Evolutionary conservation across 2,329 filamentous ascomycete species (phyloP).

Genomic region (Colletotrichum cordylinicola): DNA sequence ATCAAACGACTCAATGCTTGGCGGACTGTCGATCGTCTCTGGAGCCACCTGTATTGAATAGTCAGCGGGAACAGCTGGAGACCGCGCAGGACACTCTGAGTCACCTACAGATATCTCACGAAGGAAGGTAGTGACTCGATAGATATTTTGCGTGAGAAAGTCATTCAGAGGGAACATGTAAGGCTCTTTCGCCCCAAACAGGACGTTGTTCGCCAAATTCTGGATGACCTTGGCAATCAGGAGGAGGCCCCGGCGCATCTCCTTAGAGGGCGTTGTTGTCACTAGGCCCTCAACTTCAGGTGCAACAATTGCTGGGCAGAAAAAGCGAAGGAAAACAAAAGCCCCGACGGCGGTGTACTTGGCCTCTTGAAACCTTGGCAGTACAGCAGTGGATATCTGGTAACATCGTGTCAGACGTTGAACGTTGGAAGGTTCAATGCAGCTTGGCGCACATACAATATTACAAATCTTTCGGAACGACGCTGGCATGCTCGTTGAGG

Average conservation of each 20-base stretch:
- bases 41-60: slow-evolving; percentile 48
- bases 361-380: slow-evolving; percentile 68
- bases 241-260: slow-evolving; percentile 71
- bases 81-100: slow-evolving; percentile 18
- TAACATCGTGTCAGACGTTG: slow-evolving; percentile 13
- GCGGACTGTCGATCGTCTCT: slow-evolving; percentile 45
- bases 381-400: slow-evolving; percentile 67
- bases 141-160: slow-evolving; percentile 73
- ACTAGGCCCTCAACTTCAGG: slow-evolving; percentile 73
- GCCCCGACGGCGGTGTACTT: slow-evolving; percentile 76
- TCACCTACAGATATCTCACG: slow-evolving; percentile 68
- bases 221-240: slow-evolving; percentile 76
- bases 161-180: slow-evolving; percentile 77
- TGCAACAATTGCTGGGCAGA: slow-evolving; percentile 75
- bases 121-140: slow-evolving; percentile 69
- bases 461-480: slow-evolving; percentile 72
- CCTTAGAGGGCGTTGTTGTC: slow-evolving; percentile 64
- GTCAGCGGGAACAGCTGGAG: neutral
- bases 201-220: slow-evolving; percentile 74
- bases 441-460: slow-evolving; percentile 55
- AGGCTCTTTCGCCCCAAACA: slow-evolving; percentile 74
- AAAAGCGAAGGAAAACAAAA: slow-evolving; percentile 75
- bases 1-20: slow-evolving; percentile 62
- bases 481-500: slow-evolving; percentile 63
- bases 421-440: neutral